Conservation (phyloP, 2,329 filamentous ascomycete species). For the Paecilomyces variotii region DNA sequence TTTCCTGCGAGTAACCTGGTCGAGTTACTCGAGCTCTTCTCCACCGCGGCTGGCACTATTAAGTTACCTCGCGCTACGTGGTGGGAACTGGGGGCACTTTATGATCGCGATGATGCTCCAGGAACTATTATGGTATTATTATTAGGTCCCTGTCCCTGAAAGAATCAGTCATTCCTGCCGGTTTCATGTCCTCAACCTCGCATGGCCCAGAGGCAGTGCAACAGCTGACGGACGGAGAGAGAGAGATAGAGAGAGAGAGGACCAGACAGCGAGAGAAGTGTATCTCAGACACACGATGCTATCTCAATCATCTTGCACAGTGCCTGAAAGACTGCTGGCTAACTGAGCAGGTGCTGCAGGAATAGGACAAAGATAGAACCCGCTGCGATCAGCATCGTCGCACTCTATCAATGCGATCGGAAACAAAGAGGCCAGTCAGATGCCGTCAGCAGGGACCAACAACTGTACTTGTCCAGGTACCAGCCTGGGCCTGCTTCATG, state of each 20-base stretch:
- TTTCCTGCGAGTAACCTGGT: neutral
- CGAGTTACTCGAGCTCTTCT: neutral
- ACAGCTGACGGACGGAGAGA: neutral
- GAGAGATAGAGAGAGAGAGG: too few relatives aligned
- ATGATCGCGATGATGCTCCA: neutral
- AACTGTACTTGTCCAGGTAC: neutral
- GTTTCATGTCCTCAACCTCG: neutral
- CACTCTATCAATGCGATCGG: neutral
- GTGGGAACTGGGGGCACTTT: neutral
- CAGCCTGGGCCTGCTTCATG: neutral
- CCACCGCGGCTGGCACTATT: neutral
- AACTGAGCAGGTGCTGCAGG: neutral
- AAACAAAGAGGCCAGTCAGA: neutral
- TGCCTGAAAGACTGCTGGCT: neutral
- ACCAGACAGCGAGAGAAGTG: too few relatives aligned
- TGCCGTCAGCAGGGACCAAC: neutral
- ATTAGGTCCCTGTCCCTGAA: neutral
- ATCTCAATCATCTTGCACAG: neutral
- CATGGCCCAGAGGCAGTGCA: neutral
- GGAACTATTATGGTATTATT: neutral
- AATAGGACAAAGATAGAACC: neutral
- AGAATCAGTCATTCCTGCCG: neutral
- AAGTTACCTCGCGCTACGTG: neutral
- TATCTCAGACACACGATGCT: neutral
- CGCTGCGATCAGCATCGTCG: neutral